Base-by-base conservation (phyloP, 805 yeast genomes). In the Pachysolen tannophilus region DNA sequence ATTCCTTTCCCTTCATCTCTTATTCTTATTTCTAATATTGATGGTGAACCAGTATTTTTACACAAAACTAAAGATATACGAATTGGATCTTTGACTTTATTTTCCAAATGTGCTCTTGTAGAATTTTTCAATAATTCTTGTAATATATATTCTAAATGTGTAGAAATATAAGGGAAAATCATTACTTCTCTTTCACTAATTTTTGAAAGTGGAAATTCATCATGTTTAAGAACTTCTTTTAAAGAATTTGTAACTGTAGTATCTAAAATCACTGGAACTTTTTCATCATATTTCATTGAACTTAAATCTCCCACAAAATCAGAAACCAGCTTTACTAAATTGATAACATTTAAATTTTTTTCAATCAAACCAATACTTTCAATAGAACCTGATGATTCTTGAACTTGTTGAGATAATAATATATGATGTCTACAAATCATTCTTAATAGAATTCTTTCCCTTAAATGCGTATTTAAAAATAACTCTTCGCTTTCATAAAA, bases 1-100 rank as follows among this genome's bases (percentile, higher is more conserved):
- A 90, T 86, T 3, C 98, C 98, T 37, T 86, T 85, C 14, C 97
- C 98, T 39, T 72, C 70, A 59, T 90, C 98, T 28, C 94, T 66
- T 23, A 90, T 63, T 39, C 95, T 67, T 5, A 92, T 65, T 41
- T 83, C 85, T 6, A 45, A 42, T 29, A 51, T 53, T 20, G 40
- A 43, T 15, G 49, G 48, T 11, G 50, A 46, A 4, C 48, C 49
- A 8, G 45, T 40, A n/a, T 32, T 51, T 24, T 49, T 46, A 25
- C 49, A 54, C 11, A 54, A 49, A 19, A 72, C 65, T 3, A 77
- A 60, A 3, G 79, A 65, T 1, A 67, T 63, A 9, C 60, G 43
- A 2, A 78, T 56, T 8, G 82, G 80, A 4, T 50, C 43, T n/a
- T 26, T 58, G 7, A 67, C 56, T 14, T 61, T 51, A 37, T 73